phyloP scores from a whole-genome alignment of 805 yeast species.

The Pichia cephalocereana region DNA sequence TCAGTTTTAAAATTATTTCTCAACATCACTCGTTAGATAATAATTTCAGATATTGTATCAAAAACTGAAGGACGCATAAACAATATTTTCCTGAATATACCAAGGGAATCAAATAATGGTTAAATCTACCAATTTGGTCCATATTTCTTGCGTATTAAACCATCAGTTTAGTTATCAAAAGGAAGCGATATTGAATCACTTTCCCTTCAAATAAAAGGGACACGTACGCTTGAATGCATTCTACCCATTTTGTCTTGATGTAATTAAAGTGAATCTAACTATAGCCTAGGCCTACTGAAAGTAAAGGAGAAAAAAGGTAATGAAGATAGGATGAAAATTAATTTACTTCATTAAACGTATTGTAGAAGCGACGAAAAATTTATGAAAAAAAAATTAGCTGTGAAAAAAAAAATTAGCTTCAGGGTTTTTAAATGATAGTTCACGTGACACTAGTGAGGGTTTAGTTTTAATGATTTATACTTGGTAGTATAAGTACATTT shows the following conservation, averaged over 20 bases:
- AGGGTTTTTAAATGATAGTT: too few species aligned
- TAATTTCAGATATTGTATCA: neutral
- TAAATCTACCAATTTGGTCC: conserved; percentile 26
- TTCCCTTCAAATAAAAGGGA: conserved; percentile 3
- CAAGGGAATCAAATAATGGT: conserved; percentile 1
- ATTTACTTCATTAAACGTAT: neutral
- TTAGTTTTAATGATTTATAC: too few species aligned
- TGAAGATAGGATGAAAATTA: neutral
- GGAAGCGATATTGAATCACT: too few species aligned
- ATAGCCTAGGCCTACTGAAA: conserved; percentile 8
- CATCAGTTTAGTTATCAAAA: conserved; percentile 7
- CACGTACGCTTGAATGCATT: conserved; percentile 96
- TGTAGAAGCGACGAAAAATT: too few species aligned
- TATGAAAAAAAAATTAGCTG: too few species aligned
- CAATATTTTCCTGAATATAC: neutral
- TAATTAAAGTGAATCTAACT: conserved; percentile 3
- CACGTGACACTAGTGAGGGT: too few species aligned
- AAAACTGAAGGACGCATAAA: neutral
- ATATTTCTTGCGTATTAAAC: conserved; percentile 21
- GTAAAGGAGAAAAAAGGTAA: neutral
- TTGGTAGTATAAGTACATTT: too few species aligned
- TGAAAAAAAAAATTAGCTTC: too few species aligned
- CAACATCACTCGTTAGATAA: conserved; percentile 1
- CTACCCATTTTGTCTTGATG: conserved; percentile 83
- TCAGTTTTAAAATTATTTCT: neutral